Evolutionary conservation across 2,329 filamentous ascomycete genomes (phyloP).

Genomic region (Aspergillus versicolor): DNA sequence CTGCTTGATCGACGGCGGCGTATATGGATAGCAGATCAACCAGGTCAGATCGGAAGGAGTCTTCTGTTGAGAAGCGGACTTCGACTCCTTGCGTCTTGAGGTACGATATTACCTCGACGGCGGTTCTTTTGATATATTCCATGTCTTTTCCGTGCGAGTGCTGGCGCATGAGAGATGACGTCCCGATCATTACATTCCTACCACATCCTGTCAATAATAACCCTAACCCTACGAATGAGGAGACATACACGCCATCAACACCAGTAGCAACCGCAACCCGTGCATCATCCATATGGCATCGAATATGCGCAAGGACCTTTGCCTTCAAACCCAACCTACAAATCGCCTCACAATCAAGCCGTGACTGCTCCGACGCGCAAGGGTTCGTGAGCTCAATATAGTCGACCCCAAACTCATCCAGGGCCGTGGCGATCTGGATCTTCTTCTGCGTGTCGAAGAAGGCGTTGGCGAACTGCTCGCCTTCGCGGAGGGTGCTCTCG

Average conservation of each 20-base stretch:
- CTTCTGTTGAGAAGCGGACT: constrained; percentile 78
- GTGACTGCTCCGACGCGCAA: constrained; percentile 80
- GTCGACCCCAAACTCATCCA: constrained; percentile 86
- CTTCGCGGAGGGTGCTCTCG: constrained; percentile 74
- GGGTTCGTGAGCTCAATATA: constrained; percentile 90
- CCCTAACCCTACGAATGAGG: too few relatives aligned
- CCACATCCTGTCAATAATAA: too few relatives aligned
- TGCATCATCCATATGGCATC: constrained; percentile 83
- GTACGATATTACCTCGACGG: constrained; percentile 82
- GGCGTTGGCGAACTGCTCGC: constrained; percentile 69
- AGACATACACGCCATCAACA: constrained; percentile 69
- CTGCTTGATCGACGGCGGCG: constrained; percentile 80
- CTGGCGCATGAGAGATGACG: constrained; percentile 78
- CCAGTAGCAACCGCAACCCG: constrained; percentile 78
- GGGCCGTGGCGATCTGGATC: constrained; percentile 71
- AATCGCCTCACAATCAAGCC: constrained; percentile 82
- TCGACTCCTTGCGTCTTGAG: constrained; percentile 81
- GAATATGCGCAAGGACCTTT: constrained; percentile 67
- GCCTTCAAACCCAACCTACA: constrained; percentile 91
- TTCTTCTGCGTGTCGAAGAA: constrained; percentile 77
- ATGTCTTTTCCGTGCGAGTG: constrained; percentile 89
- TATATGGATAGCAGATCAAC: constrained; percentile 83
- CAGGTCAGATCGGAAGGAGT: constrained; percentile 82
- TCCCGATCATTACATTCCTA: constrained; percentile 77
- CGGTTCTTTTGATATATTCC: constrained; percentile 79